Evolutionary conservation across 192 early-diverging fungal species (phyloP), one percentile per base, ranked within the genome.

Genomic region (Powellomyces hirtus): DNA sequence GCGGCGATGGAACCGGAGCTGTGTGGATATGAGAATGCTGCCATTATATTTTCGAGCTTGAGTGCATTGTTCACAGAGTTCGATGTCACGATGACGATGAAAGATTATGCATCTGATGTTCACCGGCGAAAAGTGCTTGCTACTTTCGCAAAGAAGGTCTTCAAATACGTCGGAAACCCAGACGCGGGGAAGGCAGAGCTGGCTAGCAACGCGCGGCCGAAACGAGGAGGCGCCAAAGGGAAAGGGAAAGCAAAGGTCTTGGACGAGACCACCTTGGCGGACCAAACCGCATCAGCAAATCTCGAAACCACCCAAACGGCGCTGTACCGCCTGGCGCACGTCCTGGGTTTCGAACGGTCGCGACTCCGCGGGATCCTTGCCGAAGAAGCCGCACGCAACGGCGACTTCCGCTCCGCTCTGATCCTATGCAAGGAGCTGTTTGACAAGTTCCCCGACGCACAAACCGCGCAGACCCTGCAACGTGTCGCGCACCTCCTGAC

Each of bases 361-460:
- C 37, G 59, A 1, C 59, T 89, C 29, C 71, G 81, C 38, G 75
- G 72, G 27, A 68, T 89, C 34, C 73, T 90, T 29, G 82, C 85
- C 13, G 86, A 89, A 70, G 78, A 84, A 36, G 83, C 84, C 6
- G 75, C 83, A 30, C 73, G 80, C 16, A 75, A 79, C 35, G 72
- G 85, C 30, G 84, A 89, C 68, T 68, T 81, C 50, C 45, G 60
- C 36, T 79, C 68, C n/a, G 75, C 79, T 10, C 55, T 81, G 5
- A 50, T 70, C 5, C 37, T 81, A 1, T 81, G 79, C 67, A 80
- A 79, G 66, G 75, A 81, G 59, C 50, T 77, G 18, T 81, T 42
- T 53, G 75, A 81, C 60, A 81, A 78, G 51, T 79, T 70, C 16
- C 69, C 76, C 2, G 68, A 81, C 51, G 60, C 31, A 5, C 49